Conservation (phyloP, 2,329 filamentous ascomycete species). For the Biscogniauxia sp. region DNA sequence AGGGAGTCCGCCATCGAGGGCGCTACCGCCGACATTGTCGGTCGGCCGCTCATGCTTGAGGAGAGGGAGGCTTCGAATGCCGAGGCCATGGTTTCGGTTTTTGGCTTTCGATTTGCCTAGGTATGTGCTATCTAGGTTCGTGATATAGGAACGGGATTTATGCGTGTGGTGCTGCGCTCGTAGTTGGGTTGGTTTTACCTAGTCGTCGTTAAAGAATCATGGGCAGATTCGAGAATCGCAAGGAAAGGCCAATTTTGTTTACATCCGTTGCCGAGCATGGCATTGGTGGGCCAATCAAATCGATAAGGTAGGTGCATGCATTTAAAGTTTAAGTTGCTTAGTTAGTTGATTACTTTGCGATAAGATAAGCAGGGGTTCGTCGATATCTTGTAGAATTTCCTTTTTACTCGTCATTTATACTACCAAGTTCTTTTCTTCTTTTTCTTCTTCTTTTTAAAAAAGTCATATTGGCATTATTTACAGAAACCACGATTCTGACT, state of each 20-base stretch:
- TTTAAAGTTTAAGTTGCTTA: background rate
- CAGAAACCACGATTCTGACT: background rate
- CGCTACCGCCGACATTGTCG: slow-evolving; percentile 54
- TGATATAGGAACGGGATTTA: background rate
- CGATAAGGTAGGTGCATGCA: background rate
- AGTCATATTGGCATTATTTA: background rate
- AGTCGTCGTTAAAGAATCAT: background rate
- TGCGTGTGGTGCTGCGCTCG: background rate
- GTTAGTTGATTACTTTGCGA: background rate
- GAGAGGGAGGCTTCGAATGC: slow-evolving; percentile 70
- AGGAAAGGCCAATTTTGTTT: slow-evolving; percentile 22
- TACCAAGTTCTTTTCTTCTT: slow-evolving; percentile 1
- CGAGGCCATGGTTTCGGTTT: slow-evolving; percentile 46
- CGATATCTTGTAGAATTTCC: background rate
- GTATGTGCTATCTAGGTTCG: background rate
- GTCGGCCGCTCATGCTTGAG: slow-evolving; percentile 56
- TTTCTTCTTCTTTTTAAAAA: background rate
- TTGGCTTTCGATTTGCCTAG: background rate
- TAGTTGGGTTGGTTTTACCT: background rate
- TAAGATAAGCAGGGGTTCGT: slow-evolving; percentile 1
- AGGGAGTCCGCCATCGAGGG: slow-evolving; percentile 74
- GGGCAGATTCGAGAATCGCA: slow-evolving; percentile 4
- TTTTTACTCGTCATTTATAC: background rate
- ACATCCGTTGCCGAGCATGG: slow-evolving; percentile 28
- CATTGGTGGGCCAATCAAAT: background rate